Percentiles rank a stretch among this genome's conserved stretches.
phyloP scores from a whole-genome alignment of 495 filamentous ascomycete species.

The Emericellopsis terricola region DNA sequence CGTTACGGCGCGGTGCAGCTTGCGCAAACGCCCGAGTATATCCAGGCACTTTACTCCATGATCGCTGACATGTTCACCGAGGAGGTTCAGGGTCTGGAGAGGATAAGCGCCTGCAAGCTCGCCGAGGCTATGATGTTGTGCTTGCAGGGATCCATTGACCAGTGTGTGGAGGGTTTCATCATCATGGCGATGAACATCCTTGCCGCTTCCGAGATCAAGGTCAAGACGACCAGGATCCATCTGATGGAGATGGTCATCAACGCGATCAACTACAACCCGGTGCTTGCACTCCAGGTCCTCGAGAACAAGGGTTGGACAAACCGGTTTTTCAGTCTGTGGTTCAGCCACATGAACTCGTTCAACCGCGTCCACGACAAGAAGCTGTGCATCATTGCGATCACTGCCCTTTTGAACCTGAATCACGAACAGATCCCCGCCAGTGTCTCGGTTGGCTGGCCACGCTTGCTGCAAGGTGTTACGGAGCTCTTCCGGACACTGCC shows the following conservation, averaged over 20 bases:
- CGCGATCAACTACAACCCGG: slow-evolving; percentile 89
- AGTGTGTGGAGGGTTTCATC: slow-evolving; percentile 71
- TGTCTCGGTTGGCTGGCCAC: slow-evolving; percentile 93
- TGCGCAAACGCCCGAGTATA: slow-evolving; percentile 65
- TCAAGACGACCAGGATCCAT: slow-evolving; percentile 86
- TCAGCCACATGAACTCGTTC: slow-evolving; percentile 88
- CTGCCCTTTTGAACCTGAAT: slow-evolving; percentile 57
- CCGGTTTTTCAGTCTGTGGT: slow-evolving; percentile 97
- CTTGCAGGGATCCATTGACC: slow-evolving; percentile 77
- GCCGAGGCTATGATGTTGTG: slow-evolving; percentile 94
- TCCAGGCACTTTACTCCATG: slow-evolving; percentile 76
- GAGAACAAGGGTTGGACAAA: slow-evolving; percentile 95
- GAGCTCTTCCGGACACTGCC: slow-evolving; percentile 83
- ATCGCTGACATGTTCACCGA: slow-evolving; percentile 49
- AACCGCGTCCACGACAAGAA: slow-evolving; percentile 95
- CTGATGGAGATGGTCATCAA: slow-evolving; percentile 99
- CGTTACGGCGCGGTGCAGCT: slow-evolving; percentile 71
- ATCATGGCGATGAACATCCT: slow-evolving; percentile 75
- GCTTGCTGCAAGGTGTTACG: slow-evolving; percentile 79
- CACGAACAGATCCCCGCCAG: slow-evolving; percentile 66
- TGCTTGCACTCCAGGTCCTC: slow-evolving; percentile 62
- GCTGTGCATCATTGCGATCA: slow-evolving; percentile 85
- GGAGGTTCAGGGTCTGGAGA: slow-evolving; percentile 81
- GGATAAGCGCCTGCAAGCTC: slow-evolving; percentile 98
- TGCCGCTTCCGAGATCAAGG: slow-evolving; percentile 45